Evolutionary conservation across 768 basidiomycete genomes (phyloP).

Genomic region (Mrakia gelida): DNA sequence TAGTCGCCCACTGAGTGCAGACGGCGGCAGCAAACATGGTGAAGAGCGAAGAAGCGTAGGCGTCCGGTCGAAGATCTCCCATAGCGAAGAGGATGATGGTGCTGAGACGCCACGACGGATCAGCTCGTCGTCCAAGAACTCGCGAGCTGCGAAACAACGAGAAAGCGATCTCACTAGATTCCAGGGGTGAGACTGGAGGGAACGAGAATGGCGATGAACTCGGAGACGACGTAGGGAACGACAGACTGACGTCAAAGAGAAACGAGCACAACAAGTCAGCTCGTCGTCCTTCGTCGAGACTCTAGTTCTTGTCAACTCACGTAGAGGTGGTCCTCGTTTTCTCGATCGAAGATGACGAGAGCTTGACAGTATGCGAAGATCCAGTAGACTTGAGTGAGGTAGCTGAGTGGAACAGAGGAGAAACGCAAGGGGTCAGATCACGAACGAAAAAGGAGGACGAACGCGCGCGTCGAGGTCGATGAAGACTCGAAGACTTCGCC

Average conservation of each 20-base stretch:
- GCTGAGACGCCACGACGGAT: constrained; percentile 21
- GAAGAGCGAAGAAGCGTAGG: constrained; percentile 46
- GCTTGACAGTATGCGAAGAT: constrained; percentile 46
- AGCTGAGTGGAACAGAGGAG: too few relatives aligned
- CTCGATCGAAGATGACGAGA: constrained; percentile 51
- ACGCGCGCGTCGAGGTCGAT: too few relatives aligned
- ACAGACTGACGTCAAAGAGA: constrained; percentile 38
- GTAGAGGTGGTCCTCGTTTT: constrained; percentile 44
- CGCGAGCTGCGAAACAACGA: too few relatives aligned
- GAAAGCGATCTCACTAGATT: constrained; percentile 33
- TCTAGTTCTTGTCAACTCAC: constrained; percentile 20
- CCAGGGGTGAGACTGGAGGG: constrained; percentile 45
- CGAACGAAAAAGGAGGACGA: too few relatives aligned
- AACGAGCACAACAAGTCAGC: background rate
- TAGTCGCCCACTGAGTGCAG: constrained; percentile 34
- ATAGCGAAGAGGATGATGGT: constrained; percentile 34
- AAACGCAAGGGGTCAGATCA: background rate
- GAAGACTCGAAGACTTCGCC: too few relatives aligned
- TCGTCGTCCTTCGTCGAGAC: too few relatives aligned
- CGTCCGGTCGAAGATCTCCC: constrained; percentile 43
- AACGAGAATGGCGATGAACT: constrained; percentile 46
- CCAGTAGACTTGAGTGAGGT: constrained; percentile 35
- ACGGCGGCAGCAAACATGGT: constrained; percentile 45
- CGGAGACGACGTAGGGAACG: constrained; percentile 47
- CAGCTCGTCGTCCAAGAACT: background rate